Evolutionary conservation across 345 rosid species (phyloP).

Genomic region (Brassica rapa): DNA sequence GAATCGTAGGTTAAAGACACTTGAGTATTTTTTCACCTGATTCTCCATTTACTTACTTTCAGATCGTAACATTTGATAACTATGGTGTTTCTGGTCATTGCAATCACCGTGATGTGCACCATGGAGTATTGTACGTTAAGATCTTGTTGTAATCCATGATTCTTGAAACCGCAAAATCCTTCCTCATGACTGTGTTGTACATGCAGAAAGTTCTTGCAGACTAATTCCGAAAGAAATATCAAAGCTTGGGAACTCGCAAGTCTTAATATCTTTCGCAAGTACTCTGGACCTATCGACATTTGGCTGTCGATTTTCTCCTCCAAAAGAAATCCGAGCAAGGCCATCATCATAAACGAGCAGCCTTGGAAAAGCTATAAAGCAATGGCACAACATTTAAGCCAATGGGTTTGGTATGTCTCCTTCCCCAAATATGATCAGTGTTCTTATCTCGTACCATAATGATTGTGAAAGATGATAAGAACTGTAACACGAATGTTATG

Average conservation of each 20-base stretch:
- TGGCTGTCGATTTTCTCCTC: slow-evolving; percentile 56
- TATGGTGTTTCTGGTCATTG: slow-evolving; percentile 88
- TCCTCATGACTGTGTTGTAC: slow-evolving; percentile 33
- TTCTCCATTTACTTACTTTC: slow-evolving; percentile 21
- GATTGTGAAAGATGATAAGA: slow-evolving; percentile 8
- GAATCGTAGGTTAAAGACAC: not conserved
- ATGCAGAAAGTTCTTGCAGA: slow-evolving; percentile 56
- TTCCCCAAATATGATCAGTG: not conserved
- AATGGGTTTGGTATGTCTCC: slow-evolving; percentile 77
- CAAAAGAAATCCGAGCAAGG: slow-evolving; percentile 24
- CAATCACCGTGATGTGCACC: slow-evolving; percentile 72
- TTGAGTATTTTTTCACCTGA: not conserved
- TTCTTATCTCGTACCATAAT: not conserved
- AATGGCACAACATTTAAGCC: slow-evolving; percentile 77
- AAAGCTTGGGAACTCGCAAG: slow-evolving; percentile 89
- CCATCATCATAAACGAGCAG: slow-evolving; percentile 47
- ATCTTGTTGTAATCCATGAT: not conserved
- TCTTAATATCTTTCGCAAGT: slow-evolving; percentile 72
- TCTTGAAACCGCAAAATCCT: slow-evolving; percentile 3
- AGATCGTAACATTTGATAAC: slow-evolving; percentile 78
- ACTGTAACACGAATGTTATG: slow-evolving; percentile 12
- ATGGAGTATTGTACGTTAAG: slow-evolving; percentile 62
- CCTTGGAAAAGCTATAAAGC: slow-evolving; percentile 71
- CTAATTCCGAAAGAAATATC: slow-evolving; percentile 47
- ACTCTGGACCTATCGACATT: slow-evolving; percentile 69